phyloP scores from a whole-genome alignment of 345 rosid species.

The Eucalyptus polyanthemos region DNA sequence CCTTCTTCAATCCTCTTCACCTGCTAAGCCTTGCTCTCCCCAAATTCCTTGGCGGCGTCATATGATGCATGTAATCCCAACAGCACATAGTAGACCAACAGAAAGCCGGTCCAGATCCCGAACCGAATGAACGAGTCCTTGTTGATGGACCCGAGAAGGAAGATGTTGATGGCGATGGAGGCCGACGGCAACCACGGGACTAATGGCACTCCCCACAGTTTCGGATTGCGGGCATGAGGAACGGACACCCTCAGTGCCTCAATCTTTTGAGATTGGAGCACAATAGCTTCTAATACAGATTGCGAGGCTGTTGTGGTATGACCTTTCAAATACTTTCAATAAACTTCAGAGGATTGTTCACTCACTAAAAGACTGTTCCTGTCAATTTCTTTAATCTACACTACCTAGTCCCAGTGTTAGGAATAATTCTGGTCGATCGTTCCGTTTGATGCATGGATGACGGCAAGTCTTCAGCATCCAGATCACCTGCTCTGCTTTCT shows the following conservation, averaged over 20 bases:
- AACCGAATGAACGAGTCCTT: constrained; percentile 42
- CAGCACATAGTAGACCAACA: constrained; percentile 52
- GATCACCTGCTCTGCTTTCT: no score
- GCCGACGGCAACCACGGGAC: constrained; percentile 86
- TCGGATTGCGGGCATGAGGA: constrained; percentile 60
- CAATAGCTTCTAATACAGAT: not conserved
- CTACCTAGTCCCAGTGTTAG: not conserved
- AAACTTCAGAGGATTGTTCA: not conserved
- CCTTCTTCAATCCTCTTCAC: constrained; percentile 34
- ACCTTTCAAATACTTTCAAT: not conserved
- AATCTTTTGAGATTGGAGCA: not conserved
- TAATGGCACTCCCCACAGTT: constrained; percentile 76
- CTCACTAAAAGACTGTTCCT: not conserved
- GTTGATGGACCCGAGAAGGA: constrained; percentile 73
- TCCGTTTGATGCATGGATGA: not conserved
- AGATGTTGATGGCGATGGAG: constrained; percentile 59
- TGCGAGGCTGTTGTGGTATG: not conserved
- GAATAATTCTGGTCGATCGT: not conserved
- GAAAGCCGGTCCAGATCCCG: constrained; percentile 40
- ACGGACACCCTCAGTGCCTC: constrained; percentile 21
- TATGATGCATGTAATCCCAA: constrained; percentile 68
- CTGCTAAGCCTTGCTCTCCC: not conserved
- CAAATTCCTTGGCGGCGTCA: constrained; percentile 36
- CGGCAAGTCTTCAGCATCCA: no score
- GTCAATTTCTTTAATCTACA: not conserved